phyloP scores from a whole-genome alignment of 805 yeast species.

The Saccharomycopsis fibuligera region DNA sequence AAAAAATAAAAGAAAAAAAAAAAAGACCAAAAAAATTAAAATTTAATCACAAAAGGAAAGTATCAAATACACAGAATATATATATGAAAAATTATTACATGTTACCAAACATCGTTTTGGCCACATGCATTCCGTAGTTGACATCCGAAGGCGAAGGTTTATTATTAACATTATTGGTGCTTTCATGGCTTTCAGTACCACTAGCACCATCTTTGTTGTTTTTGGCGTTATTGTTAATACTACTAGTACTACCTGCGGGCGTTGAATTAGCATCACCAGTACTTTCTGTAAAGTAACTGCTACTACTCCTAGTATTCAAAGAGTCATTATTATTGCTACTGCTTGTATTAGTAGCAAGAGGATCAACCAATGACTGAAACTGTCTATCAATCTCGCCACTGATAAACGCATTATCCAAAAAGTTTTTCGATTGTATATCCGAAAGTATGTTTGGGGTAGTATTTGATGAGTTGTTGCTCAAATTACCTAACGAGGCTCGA shows the following conservation, averaged over 20 bases:
- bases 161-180: neutral
- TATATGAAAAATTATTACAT: neutral
- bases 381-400: neutral
- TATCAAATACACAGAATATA: neutral
- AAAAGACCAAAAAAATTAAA: too few species aligned
- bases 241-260: constrained; percentile 3
- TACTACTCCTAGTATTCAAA: neutral
- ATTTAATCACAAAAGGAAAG: neutral
- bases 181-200: too few species aligned
- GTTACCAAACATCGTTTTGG: constrained; percentile 17
- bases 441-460: neutral
- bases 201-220: too few species aligned
- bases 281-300: neutral
- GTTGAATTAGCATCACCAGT: neutral
- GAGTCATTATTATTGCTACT: neutral
- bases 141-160: constrained; percentile 10
- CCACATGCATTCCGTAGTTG: constrained; percentile 14
- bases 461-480: constrained; percentile 1
- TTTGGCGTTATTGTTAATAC: too few species aligned
- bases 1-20: too few species aligned
- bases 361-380: neutral
- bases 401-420: neutral
- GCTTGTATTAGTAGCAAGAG: neutral
- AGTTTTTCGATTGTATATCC: neutral
- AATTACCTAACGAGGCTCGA: neutral